Percentiles rank a stretch among this genome's conserved stretches.
Evolutionary conservation across 2,329 filamentous ascomycete genomes (phyloP).

Genomic region (Pseudonectria foliicola): DNA sequence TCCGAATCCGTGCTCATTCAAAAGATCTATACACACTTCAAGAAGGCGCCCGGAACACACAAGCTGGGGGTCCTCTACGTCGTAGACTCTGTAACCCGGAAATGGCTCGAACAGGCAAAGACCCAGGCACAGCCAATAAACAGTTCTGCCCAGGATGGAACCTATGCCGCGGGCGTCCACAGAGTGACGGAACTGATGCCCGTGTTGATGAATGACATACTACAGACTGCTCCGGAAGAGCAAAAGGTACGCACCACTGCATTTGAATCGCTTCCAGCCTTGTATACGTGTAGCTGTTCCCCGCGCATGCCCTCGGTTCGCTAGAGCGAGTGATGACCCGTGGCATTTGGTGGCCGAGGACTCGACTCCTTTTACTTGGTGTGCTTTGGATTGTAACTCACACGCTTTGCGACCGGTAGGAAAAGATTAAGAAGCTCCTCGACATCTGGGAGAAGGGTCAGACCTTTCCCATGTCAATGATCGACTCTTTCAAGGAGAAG

Average conservation of each 20-base stretch:
- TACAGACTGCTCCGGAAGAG: constrained; percentile 78
- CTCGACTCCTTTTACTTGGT: constrained; percentile 7
- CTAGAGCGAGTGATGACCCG: constrained; percentile 9
- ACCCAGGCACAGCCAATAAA: constrained; percentile 75
- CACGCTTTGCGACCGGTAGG: constrained; percentile 53
- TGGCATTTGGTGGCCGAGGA: constrained; percentile 2
- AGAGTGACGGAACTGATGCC: constrained; percentile 94
- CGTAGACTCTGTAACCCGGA: constrained; percentile 98
- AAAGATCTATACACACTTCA: constrained; percentile 95
- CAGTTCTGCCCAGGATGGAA: constrained; percentile 78
- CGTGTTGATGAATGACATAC: constrained; percentile 90
- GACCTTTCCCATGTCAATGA: constrained; percentile 77
- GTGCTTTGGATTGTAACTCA: constrained; percentile 29
- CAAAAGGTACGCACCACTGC: constrained; percentile 78
- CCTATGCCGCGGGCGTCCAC: constrained; percentile 89
- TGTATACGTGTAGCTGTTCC: constrained; percentile 13
- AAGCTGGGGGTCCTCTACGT: constrained; percentile 99
- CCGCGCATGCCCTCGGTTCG: constrained; percentile 3
- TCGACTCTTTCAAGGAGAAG: constrained; percentile 76
- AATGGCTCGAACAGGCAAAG: constrained; percentile 96
- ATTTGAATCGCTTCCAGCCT: constrained; percentile 11
- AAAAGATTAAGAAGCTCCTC: constrained; percentile 88
- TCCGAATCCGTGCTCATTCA: constrained; percentile 92
- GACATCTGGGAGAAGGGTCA: constrained; percentile 97
- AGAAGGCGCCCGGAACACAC: constrained; percentile 88